A percentile compares a stretch with the other conserved stretches of the same genome.
These are phyloP conservation scores for Sporothrix euskadiensis DNA, from an alignment of 2,329 filamentous ascomycete genomes.

Conservation along the genomic window DNA sequence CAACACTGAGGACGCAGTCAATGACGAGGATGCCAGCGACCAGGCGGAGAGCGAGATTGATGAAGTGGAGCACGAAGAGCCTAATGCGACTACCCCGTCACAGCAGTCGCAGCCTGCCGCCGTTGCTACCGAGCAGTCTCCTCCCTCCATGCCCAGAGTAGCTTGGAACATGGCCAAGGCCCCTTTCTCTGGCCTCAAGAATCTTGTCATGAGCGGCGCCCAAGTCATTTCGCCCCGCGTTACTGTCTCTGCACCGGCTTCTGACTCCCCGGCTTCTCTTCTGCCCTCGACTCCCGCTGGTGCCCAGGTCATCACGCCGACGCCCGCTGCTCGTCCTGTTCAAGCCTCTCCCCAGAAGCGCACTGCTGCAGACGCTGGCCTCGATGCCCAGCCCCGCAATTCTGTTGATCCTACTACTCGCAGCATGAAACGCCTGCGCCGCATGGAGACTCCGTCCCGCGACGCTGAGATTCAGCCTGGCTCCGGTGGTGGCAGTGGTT, in stretches of 20 bases:
- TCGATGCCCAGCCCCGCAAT: constrained; percentile 10
- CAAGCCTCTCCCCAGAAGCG: constrained; percentile 21
- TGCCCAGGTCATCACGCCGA: background rate
- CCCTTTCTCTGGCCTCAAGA: constrained; percentile 39
- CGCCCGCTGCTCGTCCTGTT: background rate
- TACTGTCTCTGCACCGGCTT: background rate
- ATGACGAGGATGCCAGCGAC: background rate
- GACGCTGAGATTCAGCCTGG: background rate
- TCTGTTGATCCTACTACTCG: background rate
- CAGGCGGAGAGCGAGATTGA: background rate
- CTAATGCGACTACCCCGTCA: background rate
- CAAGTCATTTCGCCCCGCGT: constrained; percentile 38
- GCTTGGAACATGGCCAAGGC: constrained; percentile 37
- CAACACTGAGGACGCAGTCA: background rate
- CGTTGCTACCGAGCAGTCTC: background rate
- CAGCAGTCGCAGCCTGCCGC: constrained; percentile 11
- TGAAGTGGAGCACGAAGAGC: background rate
- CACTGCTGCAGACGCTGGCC: background rate
- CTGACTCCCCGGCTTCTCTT: background rate
- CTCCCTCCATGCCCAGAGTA: constrained; percentile 26
- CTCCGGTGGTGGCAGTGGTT: background rate
- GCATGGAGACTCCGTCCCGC: background rate
- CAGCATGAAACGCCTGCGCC: constrained; percentile 9
- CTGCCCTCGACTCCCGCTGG: background rate
- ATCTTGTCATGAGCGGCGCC: constrained; percentile 38